A percentile compares a stretch with the other conserved stretches of the same genome.
These are phyloP conservation scores for Zygosaccharomyces rouxii DNA, from an alignment of 805 yeast genomes.

Conservation along the genomic window DNA sequence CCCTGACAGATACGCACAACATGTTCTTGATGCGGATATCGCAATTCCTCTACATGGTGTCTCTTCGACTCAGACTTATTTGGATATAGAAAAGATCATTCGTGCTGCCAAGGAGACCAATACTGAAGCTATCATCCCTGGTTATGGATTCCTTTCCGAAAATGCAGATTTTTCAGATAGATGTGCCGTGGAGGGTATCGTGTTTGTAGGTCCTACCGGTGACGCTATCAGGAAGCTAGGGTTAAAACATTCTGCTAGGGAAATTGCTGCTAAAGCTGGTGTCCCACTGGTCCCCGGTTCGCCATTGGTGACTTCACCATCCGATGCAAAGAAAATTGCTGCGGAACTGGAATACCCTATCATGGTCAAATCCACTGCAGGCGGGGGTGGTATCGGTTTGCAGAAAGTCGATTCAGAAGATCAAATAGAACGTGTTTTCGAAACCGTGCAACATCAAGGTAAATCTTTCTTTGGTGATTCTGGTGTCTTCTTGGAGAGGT, in stretches of 20 bases:
- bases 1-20: constrained; percentile 83
- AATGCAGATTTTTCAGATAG: constrained; percentile 94
- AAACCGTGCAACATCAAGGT: constrained; percentile 92
- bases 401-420: constrained; percentile 83
- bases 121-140: constrained; percentile 96
- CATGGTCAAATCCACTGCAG: constrained; percentile 97
- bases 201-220: constrained; percentile 95
- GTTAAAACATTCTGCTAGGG: constrained; percentile 93
- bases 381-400: constrained; percentile 98
- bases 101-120: constrained; percentile 77
- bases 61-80: constrained; percentile 87
- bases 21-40: constrained; percentile 77
- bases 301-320: constrained; percentile 64
- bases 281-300: constrained; percentile 99
- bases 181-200: constrained; percentile 75
- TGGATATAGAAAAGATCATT: constrained; percentile 78
- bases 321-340: constrained; percentile 75
- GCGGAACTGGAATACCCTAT: constrained; percentile 76
- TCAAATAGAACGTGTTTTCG: constrained; percentile 81
- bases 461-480: constrained; percentile 88
- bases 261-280: constrained; percentile 82
- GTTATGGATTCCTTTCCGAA: constrained; percentile 94
- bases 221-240: constrained; percentile 89
- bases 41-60: constrained; percentile 75
- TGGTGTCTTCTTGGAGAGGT: constrained; percentile 92